phyloP scores from a whole-genome alignment of 345 rosid species.

The Gossypium anomalum region DNA sequence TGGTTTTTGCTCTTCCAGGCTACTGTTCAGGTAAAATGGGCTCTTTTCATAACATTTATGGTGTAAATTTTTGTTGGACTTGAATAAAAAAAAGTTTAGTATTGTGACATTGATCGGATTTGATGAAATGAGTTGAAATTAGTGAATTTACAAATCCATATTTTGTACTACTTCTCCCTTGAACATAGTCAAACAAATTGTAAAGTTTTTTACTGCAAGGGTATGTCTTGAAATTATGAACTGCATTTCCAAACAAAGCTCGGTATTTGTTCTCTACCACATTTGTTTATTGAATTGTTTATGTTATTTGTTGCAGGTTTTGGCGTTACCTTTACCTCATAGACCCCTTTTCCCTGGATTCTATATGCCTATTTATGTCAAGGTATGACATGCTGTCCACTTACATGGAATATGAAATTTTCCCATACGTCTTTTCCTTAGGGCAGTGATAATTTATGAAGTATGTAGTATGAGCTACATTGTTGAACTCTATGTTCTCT shows the following conservation, averaged over 20 bases:
- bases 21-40: background rate
- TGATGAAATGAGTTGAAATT: background rate
- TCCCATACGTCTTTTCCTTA: background rate
- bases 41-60: background rate
- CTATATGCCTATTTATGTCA: slow-evolving; percentile 95
- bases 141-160: background rate
- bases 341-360: slow-evolving; percentile 98
- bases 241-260: background rate
- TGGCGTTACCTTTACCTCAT: slow-evolving; percentile 84
- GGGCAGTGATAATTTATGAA: background rate
- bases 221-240: background rate
- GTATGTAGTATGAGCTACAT: background rate
- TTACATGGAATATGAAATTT: background rate
- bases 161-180: background rate
- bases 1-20: background rate
- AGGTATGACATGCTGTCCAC: slow-evolving; percentile 44
- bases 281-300: background rate
- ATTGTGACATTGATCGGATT: background rate
- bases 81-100: background rate
- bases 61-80: background rate
- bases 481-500: too few species aligned
- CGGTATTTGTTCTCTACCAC: background rate
- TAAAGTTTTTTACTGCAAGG: background rate
- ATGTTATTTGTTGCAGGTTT: slow-evolving; percentile 50
- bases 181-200: background rate